Percentiles rank a stretch among this genome's conserved stretches.
Evolutionary conservation across 1,284 basidiomycete species (phyloP).

Genomic region (Schizopora paradoxa): DNA sequence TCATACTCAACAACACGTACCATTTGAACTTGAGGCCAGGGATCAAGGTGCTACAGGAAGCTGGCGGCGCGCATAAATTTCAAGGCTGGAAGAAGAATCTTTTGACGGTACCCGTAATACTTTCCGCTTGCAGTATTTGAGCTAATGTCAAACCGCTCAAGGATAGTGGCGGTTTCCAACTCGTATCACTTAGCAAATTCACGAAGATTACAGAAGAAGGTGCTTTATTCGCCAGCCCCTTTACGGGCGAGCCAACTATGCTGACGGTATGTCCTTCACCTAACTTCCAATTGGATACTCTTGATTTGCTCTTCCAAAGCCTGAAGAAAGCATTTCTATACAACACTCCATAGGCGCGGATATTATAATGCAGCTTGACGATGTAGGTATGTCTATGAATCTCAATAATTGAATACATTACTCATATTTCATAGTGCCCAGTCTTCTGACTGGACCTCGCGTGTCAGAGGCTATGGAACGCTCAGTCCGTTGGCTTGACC

Average conservation of each 20-base stretch:
- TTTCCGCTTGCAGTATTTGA: background rate
- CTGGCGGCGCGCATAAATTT: conserved; percentile 77
- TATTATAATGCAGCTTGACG: conserved; percentile 89
- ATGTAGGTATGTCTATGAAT: conserved; percentile 55
- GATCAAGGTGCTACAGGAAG: conserved; percentile 59
- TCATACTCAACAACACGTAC: conserved; percentile 84
- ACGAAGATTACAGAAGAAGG: conserved; percentile 82
- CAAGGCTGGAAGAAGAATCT: conserved; percentile 82
- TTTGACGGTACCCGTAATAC: conserved; percentile 60
- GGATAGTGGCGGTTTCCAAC: conserved; percentile 85
- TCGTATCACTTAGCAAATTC: conserved; percentile 80
- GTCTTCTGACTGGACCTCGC: conserved; percentile 66
- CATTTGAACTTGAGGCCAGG: conserved; percentile 79
- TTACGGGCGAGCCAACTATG: conserved; percentile 79
- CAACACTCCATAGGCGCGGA: conserved; percentile 84
- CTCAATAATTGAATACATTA: background rate
- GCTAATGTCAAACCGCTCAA: conserved; percentile 30
- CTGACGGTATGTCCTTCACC: conserved; percentile 59
- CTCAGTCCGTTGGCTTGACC: conserved; percentile 79
- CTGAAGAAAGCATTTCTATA: conserved; percentile 80
- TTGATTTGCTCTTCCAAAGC: conserved; percentile 35
- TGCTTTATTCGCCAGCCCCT: conserved; percentile 76
- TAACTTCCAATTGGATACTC: conserved; percentile 20
- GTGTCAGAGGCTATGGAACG: conserved; percentile 80
- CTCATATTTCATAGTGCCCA: conserved; percentile 51